phyloP scores from a whole-genome alignment of 225 moss, liverwort and hornwort species.

The Sphagnum tenellum region DNA sequence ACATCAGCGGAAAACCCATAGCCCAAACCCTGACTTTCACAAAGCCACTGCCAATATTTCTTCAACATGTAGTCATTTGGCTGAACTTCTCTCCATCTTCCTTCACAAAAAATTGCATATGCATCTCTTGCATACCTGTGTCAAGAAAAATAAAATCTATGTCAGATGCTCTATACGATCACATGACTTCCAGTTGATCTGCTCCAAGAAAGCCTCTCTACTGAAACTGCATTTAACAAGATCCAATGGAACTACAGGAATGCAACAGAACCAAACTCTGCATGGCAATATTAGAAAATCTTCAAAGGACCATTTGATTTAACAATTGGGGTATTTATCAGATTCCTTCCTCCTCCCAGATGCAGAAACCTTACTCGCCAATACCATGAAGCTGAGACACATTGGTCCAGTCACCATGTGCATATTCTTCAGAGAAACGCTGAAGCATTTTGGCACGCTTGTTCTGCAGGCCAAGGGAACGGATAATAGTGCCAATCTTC shows the following conservation, averaged over 20 bases:
- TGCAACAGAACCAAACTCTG: no score
- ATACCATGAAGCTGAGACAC: constrained; percentile 89
- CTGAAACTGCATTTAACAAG: no score
- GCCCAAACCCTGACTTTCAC: constrained; percentile 74
- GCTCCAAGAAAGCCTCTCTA: no score
- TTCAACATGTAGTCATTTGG: constrained; percentile 63
- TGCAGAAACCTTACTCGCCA: constrained; percentile 65
- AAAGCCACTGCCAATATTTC: constrained; percentile 85
- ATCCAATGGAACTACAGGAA: no score
- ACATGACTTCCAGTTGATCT: no score
- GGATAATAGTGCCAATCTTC: constrained; percentile 74
- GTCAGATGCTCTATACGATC: no score
- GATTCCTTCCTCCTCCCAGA: not conserved
- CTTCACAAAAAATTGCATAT: constrained; percentile 98
- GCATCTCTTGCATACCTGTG: constrained; percentile 95
- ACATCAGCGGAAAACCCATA: constrained; percentile 22
- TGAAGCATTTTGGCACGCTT: constrained; percentile 94
- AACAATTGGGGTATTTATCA: no score
- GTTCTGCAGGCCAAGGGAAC: constrained; percentile 86
- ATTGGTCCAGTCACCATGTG: constrained; percentile 76
- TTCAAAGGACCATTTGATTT: no score
- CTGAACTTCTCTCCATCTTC: constrained; percentile 85
- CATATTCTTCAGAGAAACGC: constrained; percentile 73
- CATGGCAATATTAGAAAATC: no score
- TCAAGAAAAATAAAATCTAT: not conserved